phyloP scores from a whole-genome alignment of 352 stramenopile genomes.

The Phytophthora pisi region DNA sequence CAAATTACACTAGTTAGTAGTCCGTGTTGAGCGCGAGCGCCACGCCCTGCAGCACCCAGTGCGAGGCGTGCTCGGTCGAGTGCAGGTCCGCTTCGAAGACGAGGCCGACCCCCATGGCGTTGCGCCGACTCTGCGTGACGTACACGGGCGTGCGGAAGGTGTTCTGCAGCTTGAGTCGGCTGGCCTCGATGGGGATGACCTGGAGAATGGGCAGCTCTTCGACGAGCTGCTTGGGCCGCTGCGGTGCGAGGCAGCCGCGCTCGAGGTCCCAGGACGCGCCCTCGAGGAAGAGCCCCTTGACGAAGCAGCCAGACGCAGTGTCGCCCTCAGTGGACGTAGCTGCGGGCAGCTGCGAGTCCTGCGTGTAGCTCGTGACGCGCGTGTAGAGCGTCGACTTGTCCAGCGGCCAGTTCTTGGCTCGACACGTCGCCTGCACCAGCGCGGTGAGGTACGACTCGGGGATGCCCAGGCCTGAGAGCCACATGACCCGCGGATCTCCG shows the following conservation, averaged over 20 bases:
- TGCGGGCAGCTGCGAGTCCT: slow-evolving; percentile 58
- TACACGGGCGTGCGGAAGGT: slow-evolving; percentile 96
- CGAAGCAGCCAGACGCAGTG: slow-evolving; percentile 84
- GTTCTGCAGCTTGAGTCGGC: slow-evolving; percentile 94
- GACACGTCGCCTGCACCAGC: slow-evolving; percentile 95
- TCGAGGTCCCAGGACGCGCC: slow-evolving; percentile 93
- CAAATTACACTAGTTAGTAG: slow-evolving; percentile 46
- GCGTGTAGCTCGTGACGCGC: slow-evolving; percentile 87
- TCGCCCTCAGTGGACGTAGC: slow-evolving; percentile 50
- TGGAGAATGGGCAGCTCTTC: slow-evolving; percentile 94
- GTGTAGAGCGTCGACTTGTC: slow-evolving; percentile 96
- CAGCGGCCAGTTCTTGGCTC: slow-evolving; percentile 93
- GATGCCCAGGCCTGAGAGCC: slow-evolving; percentile 94
- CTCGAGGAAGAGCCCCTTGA: slow-evolving; percentile 93
- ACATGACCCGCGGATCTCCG: slow-evolving; percentile 93
- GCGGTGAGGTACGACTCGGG: slow-evolving; percentile 96
- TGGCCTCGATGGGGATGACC: slow-evolving; percentile 95
- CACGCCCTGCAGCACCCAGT: slow-evolving; percentile 96
- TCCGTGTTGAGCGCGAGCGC: slow-evolving; percentile 93
- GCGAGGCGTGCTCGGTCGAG: slow-evolving; percentile 90
- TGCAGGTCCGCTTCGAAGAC: slow-evolving; percentile 95
- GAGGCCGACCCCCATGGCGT: slow-evolving; percentile 95
- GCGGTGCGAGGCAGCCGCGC: slow-evolving; percentile 70
- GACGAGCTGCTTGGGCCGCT: slow-evolving; percentile 95
- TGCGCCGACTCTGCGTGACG: slow-evolving; percentile 93